Evolutionary conservation across 352 stramenopile genomes (phyloP).

Genomic region (Phytopythium helicoides): DNA sequence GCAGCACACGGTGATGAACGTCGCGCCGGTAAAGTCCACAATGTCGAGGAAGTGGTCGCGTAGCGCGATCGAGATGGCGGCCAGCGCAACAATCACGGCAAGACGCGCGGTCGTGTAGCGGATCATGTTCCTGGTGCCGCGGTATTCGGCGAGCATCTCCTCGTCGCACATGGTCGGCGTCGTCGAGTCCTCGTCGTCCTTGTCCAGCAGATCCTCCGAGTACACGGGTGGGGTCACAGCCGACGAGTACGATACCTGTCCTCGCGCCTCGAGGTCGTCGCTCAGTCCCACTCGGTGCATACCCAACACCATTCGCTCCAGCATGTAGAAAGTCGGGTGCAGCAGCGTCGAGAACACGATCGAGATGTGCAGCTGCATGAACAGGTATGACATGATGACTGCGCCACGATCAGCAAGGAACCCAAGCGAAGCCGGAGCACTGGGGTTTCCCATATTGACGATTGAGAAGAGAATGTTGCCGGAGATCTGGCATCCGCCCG

Average conservation of each 20-base stretch:
- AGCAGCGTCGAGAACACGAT: conserved; percentile 46
- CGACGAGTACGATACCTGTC: neutral
- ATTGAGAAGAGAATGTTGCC: conserved; percentile 33
- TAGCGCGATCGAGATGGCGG: conserved; percentile 5
- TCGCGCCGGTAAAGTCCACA: conserved; percentile 28
- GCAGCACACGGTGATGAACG: conserved; percentile 16
- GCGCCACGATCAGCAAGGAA: conserved; percentile 22
- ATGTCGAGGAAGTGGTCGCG: conserved; percentile 17
- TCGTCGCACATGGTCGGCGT: conserved; percentile 1
- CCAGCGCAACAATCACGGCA: conserved; percentile 6
- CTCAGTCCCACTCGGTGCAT: conserved; percentile 24
- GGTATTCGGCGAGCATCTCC: conserved; percentile 9
- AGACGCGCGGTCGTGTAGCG: conserved; percentile 2
- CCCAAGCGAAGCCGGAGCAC: conserved; percentile 17
- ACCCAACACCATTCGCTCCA: conserved; percentile 38
- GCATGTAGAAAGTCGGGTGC: conserved; percentile 43
- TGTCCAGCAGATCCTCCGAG: neutral
- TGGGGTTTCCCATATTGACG: conserved; percentile 24
- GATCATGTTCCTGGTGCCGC: conserved; percentile 6
- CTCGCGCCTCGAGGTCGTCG: conserved; percentile 3
- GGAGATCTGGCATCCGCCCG: conserved; percentile 38
- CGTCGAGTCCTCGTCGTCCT: conserved; percentile 1
- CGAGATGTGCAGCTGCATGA: conserved; percentile 41
- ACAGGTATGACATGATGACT: conserved; percentile 29
- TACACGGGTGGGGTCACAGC: neutral